A percentile compares a stretch with the other conserved stretches of the same genome.
Conservation (phyloP, 495 filamentous ascomycete genomes). For the Hyaloscypha bicolor region DNA sequence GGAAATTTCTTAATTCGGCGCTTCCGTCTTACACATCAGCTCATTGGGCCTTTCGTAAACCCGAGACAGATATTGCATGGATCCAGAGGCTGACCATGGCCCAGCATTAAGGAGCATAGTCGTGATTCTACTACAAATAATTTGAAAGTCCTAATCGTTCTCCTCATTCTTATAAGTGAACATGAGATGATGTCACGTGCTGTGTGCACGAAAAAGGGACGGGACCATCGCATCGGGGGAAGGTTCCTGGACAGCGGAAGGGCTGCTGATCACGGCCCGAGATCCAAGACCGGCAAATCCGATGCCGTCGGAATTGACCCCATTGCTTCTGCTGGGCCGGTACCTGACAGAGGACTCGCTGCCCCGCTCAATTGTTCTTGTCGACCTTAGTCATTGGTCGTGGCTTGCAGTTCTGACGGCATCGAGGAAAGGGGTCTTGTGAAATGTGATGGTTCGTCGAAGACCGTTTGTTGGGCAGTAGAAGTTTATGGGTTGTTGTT, state of each 20-base stretch:
- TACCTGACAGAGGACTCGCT: background rate
- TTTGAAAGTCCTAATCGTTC: background rate
- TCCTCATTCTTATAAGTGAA: too few relatives aligned
- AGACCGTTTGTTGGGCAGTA: background rate
- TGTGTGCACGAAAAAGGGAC: too few relatives aligned
- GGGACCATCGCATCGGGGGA: too few relatives aligned
- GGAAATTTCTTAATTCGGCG: background rate
- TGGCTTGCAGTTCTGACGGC: background rate
- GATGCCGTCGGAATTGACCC: background rate
- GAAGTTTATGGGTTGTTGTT: background rate
- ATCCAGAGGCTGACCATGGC: background rate
- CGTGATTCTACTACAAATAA: background rate
- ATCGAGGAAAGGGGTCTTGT: background rate
- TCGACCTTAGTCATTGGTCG: background rate
- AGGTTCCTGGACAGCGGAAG: background rate
- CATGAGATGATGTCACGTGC: too few relatives aligned
- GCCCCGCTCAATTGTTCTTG: background rate
- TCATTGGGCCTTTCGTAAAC: background rate
- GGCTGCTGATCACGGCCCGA: background rate
- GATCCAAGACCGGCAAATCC: background rate
- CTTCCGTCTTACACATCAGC: background rate
- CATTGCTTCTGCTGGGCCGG: background rate
- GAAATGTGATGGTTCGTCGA: background rate
- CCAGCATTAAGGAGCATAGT: background rate
- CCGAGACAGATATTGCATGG: background rate